Conservation (phyloP, 2,329 filamentous ascomycete genomes). For the Pleomassaria siparia region DNA sequence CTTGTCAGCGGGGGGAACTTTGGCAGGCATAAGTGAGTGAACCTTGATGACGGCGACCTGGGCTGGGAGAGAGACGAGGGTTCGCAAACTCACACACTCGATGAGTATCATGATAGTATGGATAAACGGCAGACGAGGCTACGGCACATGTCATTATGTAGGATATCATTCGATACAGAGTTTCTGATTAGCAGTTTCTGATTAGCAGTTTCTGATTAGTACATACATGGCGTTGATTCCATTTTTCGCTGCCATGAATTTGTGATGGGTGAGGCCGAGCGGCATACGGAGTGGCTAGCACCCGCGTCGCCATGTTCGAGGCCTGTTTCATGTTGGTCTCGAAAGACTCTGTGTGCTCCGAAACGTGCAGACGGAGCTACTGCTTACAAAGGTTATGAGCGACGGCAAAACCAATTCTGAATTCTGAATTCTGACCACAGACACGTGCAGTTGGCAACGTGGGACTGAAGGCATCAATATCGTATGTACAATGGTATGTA, state of each 20-base stretch:
- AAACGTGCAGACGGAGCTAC: conserved; percentile 9
- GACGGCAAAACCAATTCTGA: too few species aligned
- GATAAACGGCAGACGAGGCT: not conserved
- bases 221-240: conserved; percentile 8
- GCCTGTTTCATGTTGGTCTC: conserved; percentile 38
- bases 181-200: too few species aligned
- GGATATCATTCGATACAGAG: too few species aligned
- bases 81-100: conserved; percentile 9
- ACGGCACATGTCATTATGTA: too few species aligned
- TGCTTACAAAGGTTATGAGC: too few species aligned
- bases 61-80: not conserved
- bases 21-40: not conserved
- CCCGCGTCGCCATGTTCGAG: conserved; percentile 21
- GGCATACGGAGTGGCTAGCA: conserved; percentile 15
- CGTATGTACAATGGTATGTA: not conserved
- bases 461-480: not conserved
- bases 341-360: conserved; percentile 7
- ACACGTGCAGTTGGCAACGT: conserved; percentile 12
- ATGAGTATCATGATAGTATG: conserved; percentile 15
- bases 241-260: conserved; percentile 11
- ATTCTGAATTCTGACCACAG: not conserved
- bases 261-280: conserved; percentile 8
- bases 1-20: not conserved
- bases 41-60: not conserved
- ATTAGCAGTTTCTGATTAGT: too few species aligned